These are phyloP conservation scores for Metrosideros polymorpha DNA, from an alignment of 441 rosid species.

Conservation along the genomic window DNA sequence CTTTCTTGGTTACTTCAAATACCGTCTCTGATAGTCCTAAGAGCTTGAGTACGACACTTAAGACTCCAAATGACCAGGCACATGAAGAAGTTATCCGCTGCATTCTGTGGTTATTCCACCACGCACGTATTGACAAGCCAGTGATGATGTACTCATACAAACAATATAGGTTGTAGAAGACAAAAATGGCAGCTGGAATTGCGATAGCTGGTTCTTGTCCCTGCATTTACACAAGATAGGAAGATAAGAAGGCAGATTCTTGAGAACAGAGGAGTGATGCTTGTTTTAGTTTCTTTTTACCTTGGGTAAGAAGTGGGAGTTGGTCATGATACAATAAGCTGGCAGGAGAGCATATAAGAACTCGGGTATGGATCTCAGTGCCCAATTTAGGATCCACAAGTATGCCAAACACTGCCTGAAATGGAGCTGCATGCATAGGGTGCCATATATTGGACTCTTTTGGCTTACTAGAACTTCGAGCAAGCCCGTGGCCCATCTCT, in stretches of 20 bases:
- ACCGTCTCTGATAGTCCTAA: slow-evolving; percentile 37
- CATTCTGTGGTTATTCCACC: slow-evolving; percentile 35
- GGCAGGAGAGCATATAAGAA: slow-evolving; percentile 32
- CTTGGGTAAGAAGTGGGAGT: slow-evolving; percentile 35
- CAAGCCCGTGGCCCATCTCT: slow-evolving; percentile 42
- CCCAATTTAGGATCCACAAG: slow-evolving; percentile 17
- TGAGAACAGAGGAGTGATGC: background rate
- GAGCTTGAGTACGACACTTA: slow-evolving; percentile 25
- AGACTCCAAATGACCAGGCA: slow-evolving; percentile 37
- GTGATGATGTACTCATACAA: slow-evolving; percentile 17
- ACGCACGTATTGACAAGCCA: slow-evolving; percentile 24
- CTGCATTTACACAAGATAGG: background rate
- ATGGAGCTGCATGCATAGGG: slow-evolving; percentile 13
- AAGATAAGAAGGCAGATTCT: background rate
- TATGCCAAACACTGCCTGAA: slow-evolving; percentile 27
- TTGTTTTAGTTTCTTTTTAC: slow-evolving; percentile 5
- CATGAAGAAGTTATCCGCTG: slow-evolving; percentile 13
- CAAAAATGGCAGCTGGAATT: slow-evolving; percentile 8
- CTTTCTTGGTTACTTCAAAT: slow-evolving; percentile 46
- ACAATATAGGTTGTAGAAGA: slow-evolving; percentile 13
- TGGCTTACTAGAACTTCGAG: slow-evolving; percentile 25
- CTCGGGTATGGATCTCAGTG: slow-evolving; percentile 27
- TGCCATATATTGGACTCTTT: slow-evolving; percentile 14
- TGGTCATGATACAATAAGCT: slow-evolving; percentile 33
- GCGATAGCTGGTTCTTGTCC: slow-evolving; percentile 19